Conservation (phyloP, 1,284 basidiomycete species). For the Cryptococcus maquisensis region DNA sequence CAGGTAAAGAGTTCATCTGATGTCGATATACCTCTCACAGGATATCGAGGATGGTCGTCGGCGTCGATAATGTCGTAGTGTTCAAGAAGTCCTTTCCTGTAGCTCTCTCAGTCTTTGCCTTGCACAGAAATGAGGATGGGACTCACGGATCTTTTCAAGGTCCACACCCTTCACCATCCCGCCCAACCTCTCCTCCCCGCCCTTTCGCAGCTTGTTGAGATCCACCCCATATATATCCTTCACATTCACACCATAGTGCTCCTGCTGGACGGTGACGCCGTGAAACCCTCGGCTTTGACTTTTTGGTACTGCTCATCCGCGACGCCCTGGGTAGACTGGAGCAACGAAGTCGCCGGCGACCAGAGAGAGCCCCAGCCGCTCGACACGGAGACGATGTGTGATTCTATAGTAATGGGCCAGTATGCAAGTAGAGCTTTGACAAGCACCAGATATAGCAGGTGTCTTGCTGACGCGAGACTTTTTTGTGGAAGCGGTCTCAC, state of each 20-base stretch:
- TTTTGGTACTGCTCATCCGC: slow-evolving; percentile 77
- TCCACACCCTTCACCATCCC: slow-evolving; percentile 68
- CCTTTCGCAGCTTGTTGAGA: slow-evolving; percentile 69
- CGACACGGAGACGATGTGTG: no score
- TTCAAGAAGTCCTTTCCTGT: slow-evolving; percentile 80
- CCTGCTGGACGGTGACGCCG: slow-evolving; percentile 23
- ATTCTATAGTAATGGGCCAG: no score
- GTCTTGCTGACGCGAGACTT: no score
- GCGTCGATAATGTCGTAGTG: slow-evolving; percentile 75
- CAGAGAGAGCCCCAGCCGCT: slow-evolving; percentile 66
- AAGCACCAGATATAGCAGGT: no score
- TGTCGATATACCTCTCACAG: no score
- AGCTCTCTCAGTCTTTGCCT: background rate
- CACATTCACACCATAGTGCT: slow-evolving; percentile 21
- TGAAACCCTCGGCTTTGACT: slow-evolving; percentile 58
- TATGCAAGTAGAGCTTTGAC: no score
- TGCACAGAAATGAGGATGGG: background rate
- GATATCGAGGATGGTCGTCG: slow-evolving; percentile 89
- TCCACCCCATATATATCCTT: slow-evolving; percentile 70
- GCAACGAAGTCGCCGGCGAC: slow-evolving; percentile 76
- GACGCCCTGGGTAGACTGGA: slow-evolving; percentile 78
- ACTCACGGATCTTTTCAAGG: slow-evolving; percentile 71
- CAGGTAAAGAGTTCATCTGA: no score
- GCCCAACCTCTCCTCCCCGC: slow-evolving; percentile 47
- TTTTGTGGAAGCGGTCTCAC: no score